phyloP scores from a whole-genome alignment of 2,329 filamentous ascomycete genomes.

The Pseudomassariella vexata region DNA sequence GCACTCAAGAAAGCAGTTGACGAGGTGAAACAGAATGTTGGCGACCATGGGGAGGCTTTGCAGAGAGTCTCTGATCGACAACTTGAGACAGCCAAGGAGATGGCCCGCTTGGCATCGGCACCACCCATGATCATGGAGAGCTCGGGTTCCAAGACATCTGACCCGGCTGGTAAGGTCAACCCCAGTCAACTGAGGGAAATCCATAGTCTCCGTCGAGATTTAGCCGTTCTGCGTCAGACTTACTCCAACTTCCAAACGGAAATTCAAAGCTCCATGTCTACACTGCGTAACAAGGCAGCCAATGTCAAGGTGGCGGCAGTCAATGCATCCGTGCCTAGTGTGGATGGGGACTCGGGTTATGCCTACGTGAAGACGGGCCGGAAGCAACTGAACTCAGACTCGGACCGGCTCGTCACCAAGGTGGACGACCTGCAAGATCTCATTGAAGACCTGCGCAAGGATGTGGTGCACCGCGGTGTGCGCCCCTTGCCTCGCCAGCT shows the following conservation, averaged over 20 bases:
- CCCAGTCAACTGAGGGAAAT: conserved; percentile 69
- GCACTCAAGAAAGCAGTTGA: conserved; percentile 79
- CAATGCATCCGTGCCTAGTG: conserved; percentile 63
- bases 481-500: conserved; percentile 86
- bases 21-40: conserved; percentile 75
- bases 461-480: conserved; percentile 89
- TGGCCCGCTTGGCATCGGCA: conserved; percentile 55
- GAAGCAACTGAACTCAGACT: conserved; percentile 80
- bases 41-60: conserved; percentile 75
- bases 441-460: conserved; percentile 94
- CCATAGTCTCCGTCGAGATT: conserved; percentile 75
- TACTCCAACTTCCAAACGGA: conserved; percentile 89
- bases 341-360: conserved; percentile 74
- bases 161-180: conserved; percentile 37
- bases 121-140: conserved; percentile 43
- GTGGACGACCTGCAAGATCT: conserved; percentile 97
- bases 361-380: conserved; percentile 81
- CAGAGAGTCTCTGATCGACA: conserved; percentile 87
- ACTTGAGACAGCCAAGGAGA: conserved; percentile 81
- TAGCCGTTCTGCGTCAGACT: conserved; percentile 87
- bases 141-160: conserved; percentile 33
- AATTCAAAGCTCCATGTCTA: conserved; percentile 79
- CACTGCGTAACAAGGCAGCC: conserved; percentile 73
- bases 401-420: conserved; percentile 81
- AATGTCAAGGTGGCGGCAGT: conserved; percentile 72